phyloP scores from a whole-genome alignment of 805 yeast species.

The Hanseniaspora taiwanica region DNA sequence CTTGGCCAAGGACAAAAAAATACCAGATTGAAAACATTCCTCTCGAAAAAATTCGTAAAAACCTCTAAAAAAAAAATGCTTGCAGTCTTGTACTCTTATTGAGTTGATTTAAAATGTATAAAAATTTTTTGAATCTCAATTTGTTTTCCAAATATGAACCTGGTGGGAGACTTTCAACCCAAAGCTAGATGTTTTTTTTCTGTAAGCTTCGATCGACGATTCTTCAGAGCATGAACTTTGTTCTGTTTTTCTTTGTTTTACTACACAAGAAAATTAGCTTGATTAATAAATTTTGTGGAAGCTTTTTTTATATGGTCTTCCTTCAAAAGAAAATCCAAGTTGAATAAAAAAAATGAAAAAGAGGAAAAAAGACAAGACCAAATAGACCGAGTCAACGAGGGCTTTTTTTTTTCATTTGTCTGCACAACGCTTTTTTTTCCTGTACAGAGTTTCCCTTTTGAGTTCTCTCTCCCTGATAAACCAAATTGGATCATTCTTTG shows the following conservation, averaged over 20 bases:
- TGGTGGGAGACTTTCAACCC: constrained; percentile 86
- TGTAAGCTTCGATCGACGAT: constrained; percentile 66
- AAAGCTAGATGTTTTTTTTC: constrained; percentile 40
- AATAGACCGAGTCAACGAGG: too few relatives aligned
- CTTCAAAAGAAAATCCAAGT: too few relatives aligned
- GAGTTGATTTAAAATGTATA: constrained; percentile 26
- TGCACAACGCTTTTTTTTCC: too few relatives aligned
- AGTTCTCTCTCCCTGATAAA: too few relatives aligned
- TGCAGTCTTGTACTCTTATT: constrained; percentile 18
- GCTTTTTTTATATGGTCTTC: too few relatives aligned
- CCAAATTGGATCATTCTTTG: neutral
- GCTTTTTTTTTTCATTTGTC: too few relatives aligned
- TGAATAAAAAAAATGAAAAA: too few relatives aligned
- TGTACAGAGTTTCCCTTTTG: too few relatives aligned
- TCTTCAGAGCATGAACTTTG: constrained; percentile 55
- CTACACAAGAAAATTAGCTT: neutral
- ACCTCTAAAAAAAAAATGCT: neutral
- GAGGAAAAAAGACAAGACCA: too few relatives aligned
- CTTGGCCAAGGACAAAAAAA: neutral
- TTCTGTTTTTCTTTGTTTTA: constrained; percentile 1
- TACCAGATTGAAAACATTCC: too few relatives aligned
- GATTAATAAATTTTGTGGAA: neutral
- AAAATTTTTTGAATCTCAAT: constrained; percentile 28
- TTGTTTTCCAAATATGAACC: constrained; percentile 46
- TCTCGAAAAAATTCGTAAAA: too few relatives aligned